Conservation (phyloP, 73 alveolate genomes). For the Paramecium primaurelia region DNA sequence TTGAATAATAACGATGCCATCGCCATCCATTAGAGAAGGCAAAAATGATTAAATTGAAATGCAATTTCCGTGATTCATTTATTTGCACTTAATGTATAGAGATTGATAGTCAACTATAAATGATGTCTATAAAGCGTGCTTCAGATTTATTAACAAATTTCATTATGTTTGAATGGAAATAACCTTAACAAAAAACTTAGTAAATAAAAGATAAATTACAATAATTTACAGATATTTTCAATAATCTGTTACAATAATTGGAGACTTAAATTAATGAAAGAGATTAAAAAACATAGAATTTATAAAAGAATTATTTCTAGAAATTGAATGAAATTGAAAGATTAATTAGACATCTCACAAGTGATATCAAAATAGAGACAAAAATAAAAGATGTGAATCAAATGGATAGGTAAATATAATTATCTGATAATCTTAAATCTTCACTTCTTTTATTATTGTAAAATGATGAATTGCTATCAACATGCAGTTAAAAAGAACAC, state of each 20-base stretch:
- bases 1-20: slow-evolving; percentile 36
- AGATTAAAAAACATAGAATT: neutral
- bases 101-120: neutral
- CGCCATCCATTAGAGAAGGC: slow-evolving; percentile 13
- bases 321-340: slow-evolving; percentile 14
- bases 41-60: neutral
- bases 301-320: neutral
- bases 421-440: neutral
- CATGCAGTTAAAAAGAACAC: neutral
- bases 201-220: neutral
- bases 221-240: neutral
- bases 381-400: neutral
- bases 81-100: slow-evolving; percentile 23
- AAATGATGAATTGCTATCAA: neutral
- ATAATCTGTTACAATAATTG: neutral
- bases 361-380: neutral
- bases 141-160: slow-evolving; percentile 20
- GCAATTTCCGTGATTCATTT: slow-evolving; percentile 9
- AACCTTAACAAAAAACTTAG: neutral
- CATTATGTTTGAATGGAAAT: neutral
- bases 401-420: neutral
- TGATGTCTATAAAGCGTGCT: neutral
- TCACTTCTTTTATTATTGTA: neutral
- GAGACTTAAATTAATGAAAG: neutral
- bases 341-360: neutral